Evolutionary conservation across 2,329 filamentous ascomycete genomes (phyloP).

Genomic region (Pseudogymnoascus sp.): DNA sequence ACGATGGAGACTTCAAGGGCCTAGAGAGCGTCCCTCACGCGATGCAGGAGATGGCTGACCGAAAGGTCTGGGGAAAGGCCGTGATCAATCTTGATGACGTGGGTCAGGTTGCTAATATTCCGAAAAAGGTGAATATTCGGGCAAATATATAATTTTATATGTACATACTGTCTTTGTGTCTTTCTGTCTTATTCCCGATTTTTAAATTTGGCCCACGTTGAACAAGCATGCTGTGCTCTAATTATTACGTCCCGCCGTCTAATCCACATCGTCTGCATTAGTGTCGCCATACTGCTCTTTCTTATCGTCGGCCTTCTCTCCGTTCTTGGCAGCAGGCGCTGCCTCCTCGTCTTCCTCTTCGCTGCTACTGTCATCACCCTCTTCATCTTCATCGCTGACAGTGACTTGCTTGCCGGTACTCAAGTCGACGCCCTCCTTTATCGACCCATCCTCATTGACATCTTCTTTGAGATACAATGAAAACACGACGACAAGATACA

Average conservation of each 20-base stretch:
- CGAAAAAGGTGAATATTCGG: background rate
- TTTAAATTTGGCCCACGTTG: background rate
- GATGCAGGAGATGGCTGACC: conserved; percentile 42
- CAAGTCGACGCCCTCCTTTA: conserved; percentile 36
- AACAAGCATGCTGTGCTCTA: background rate
- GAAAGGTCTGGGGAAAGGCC: conserved; percentile 50
- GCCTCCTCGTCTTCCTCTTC: conserved; percentile 16
- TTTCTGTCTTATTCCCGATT: background rate
- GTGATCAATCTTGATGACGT: conserved; percentile 38
- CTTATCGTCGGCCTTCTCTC: conserved; percentile 12
- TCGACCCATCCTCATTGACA: conserved; percentile 49
- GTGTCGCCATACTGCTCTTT: conserved; percentile 17
- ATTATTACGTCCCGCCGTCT: background rate
- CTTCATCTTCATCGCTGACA: conserved; percentile 13
- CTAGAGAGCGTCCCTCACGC: conserved; percentile 43
- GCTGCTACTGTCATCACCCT: conserved; percentile 10
- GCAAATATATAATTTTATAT: conserved; percentile 6
- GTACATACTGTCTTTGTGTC: conserved; percentile 1
- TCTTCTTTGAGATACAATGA: conserved; percentile 65
- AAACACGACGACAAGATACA: conserved; percentile 77
- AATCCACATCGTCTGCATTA: conserved; percentile 26
- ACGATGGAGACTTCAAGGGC: conserved; percentile 40
- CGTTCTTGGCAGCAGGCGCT: conserved; percentile 12
- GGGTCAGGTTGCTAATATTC: background rate
- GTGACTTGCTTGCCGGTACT: conserved; percentile 19